These are phyloP conservation scores for Prunus kanzakura DNA, from an alignment of 306 rosid genomes.

Conservation along the genomic window DNA sequence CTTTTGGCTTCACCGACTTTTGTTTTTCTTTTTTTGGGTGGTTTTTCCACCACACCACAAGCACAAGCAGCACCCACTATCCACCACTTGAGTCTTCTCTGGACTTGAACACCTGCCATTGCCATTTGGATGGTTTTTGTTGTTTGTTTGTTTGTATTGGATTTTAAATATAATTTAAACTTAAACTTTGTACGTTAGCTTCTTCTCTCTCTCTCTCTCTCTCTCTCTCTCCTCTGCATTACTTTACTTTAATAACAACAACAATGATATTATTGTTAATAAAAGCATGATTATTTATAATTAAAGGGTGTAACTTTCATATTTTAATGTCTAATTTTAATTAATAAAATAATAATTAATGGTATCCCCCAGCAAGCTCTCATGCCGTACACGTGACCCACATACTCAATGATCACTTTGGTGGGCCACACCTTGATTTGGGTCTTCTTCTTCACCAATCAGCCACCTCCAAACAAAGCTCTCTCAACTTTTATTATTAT, in stretches of 20 bases:
- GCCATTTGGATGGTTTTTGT: constrained; percentile 30
- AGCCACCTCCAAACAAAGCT: constrained; percentile 11
- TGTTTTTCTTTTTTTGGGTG: background rate
- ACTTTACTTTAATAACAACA: constrained; percentile 36
- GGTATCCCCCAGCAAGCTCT: constrained; percentile 26
- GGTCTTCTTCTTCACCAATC: constrained; percentile 32
- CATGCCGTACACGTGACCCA: constrained; percentile 65
- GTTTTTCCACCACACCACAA: constrained; percentile 16
- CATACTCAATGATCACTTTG: constrained; percentile 40
- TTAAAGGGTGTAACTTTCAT: constrained; percentile 20
- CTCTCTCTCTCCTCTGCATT: constrained; percentile 4
- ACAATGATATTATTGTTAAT: constrained; percentile 30
- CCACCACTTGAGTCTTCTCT: too few relatives aligned
- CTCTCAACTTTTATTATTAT: constrained; percentile 11
- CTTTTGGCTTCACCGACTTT: constrained; percentile 29
- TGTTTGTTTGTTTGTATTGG: constrained; percentile 20
- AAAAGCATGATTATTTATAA: constrained; percentile 41
- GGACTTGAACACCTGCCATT: constrained; percentile 6
- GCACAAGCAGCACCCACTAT: background rate
- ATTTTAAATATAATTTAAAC: too few relatives aligned
- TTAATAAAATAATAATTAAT: constrained; percentile 16
- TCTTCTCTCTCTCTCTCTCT: constrained; percentile 22
- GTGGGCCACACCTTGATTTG: constrained; percentile 31
- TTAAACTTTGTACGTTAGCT: constrained; percentile 37
- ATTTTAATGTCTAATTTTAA: background rate